Evolutionary conservation across 2,329 filamentous ascomycete genomes (phyloP), one percentile per base, ranked within the genome.

Genomic region (Phoma sp.): DNA sequence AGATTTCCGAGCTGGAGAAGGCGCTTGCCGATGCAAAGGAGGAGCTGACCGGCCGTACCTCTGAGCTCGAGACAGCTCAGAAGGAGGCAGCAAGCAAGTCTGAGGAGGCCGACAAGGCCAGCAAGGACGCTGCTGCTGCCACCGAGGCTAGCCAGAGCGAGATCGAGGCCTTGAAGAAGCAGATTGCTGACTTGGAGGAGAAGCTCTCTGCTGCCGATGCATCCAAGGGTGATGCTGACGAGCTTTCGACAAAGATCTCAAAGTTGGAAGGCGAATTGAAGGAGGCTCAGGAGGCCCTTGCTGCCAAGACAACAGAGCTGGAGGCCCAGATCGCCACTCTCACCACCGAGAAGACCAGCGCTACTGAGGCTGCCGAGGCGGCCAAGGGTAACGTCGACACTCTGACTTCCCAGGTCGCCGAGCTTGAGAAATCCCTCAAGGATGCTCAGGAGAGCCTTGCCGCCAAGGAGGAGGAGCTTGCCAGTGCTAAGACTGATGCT

Each of bases 191-290:
- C 9, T 36, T 68, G 13, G 54, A 70, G 27, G 59, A 64, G 46
- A 64, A 67, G 47, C 58, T 68, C n/a, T 58, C 65, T 40, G 50
- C 61, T 40, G 55, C 60, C 22, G 64, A 71, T 22, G 37, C 62
- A 22, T 59, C 62, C 10, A 69, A 66, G 44, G 65, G 64, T 18
- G 67, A 72, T 43, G 55, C 61, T 23, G 64, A 71, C n/a, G 65
- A 55, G 29, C 57, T 67, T 7, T 52, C 55, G 9, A 55, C 61
- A 10, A 70, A 68, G 63, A 62, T 71, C 38, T 50, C 64, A 4
- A 64, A 67, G 36, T 56, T 71, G 3, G 66, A 72, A 33, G 53
- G 50, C 30, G 66, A 69, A 4, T 47, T 70, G 42, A 67, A 69
- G 59, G 58, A 66, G 43, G 61, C 64, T 25, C 60, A 70, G 42